Percentiles rank a stretch among this genome's conserved stretches.
These are phyloP conservation scores for Punica granatum DNA, from an alignment of 345 rosid genomes.

Conservation along the genomic window DNA sequence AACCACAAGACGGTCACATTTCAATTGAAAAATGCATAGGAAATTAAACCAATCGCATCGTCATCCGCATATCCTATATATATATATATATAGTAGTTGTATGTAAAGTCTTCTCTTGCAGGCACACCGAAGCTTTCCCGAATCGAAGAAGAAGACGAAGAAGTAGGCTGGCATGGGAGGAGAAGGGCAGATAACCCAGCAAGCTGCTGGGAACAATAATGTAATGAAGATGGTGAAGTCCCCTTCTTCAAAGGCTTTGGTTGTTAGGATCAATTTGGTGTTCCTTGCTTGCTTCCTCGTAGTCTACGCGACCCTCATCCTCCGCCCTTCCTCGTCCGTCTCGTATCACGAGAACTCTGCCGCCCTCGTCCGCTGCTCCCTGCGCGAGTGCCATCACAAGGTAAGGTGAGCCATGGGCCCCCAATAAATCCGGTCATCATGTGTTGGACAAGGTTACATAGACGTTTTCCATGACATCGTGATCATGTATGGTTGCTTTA, in stretches of 20 bases:
- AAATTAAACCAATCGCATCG: background rate
- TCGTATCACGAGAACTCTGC: slow-evolving; percentile 49
- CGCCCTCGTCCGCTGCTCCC: slow-evolving; percentile 63
- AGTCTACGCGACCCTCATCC: slow-evolving; percentile 42
- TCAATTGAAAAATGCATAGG: too few relatives aligned
- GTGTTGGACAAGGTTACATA: background rate
- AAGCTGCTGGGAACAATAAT: slow-evolving; percentile 17
- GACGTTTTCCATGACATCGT: too few relatives aligned
- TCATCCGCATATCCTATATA: background rate
- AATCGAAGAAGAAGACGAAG: background rate
- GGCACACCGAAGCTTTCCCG: background rate
- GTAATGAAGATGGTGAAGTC: slow-evolving; percentile 40
- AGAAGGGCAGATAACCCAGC: slow-evolving; percentile 24
- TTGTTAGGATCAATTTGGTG: slow-evolving; percentile 54
- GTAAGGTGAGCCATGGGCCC: slow-evolving; percentile 64
- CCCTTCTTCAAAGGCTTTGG: slow-evolving; percentile 50
- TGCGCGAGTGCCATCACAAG: slow-evolving; percentile 79
- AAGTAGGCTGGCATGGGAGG: slow-evolving; percentile 9
- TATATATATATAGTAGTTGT: background rate
- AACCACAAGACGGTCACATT: background rate
- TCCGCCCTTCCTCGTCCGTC: slow-evolving; percentile 58
- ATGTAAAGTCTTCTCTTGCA: background rate
- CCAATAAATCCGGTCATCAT: background rate
- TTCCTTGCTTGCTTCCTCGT: slow-evolving; percentile 60
- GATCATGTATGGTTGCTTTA: background rate